Evolutionary conservation across 2,329 filamentous ascomycete species (phyloP), one percentile per base, ranked within the genome.

Genomic region (Stagonosporopsis tanaceti): DNA sequence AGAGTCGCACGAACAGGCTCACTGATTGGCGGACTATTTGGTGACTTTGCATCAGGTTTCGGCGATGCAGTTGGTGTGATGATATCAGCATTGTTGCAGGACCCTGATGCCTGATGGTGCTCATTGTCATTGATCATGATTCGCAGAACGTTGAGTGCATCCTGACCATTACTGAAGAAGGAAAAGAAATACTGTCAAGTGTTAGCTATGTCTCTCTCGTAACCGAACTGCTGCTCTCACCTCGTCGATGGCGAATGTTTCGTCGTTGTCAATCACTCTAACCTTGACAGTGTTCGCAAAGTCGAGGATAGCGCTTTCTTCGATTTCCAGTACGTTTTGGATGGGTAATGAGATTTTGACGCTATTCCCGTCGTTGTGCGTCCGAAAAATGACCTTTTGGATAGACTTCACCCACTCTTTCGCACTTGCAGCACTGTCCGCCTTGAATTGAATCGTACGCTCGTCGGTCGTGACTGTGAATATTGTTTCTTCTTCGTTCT

Each of bases 391-490:
- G 66, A 97, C 93, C 58, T 95, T 91, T 72, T 97, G 94, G 25
- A 99, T 81, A 50, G 91, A 88, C 77, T 95, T 95, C 42, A 97
- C 93, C 95, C 95, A 99, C 80, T 98, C 95, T 75, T 92, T 95
- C 11, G 95, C 95, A 72, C 91, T 97, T 4, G 88, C 84, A 1
- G 86, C 83, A 72, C 92, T 97, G 73, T 99, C 95, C 35, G 94
- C 95, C 69, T 87, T 88, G 80, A 98, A 96, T 68, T 92, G 85
- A 77, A 95, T 97, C 1, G 87, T 93, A 52, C 92, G 85, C 61
- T 93, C 87, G 71, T 93, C 87, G 0, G 93, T 97, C 7, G 88
- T 89, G 40, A 98, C 87, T 6, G 88, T 86, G 70, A 98, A 97
- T 63, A 89, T 86, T 17, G 88, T 82, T 25, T 85, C 85, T 9